Percentiles rank a stretch among this genome's conserved stretches.
Evolutionary conservation across 2,329 filamentous ascomycete species (phyloP).

Genomic region (Colletotrichum gloeosporioides): DNA sequence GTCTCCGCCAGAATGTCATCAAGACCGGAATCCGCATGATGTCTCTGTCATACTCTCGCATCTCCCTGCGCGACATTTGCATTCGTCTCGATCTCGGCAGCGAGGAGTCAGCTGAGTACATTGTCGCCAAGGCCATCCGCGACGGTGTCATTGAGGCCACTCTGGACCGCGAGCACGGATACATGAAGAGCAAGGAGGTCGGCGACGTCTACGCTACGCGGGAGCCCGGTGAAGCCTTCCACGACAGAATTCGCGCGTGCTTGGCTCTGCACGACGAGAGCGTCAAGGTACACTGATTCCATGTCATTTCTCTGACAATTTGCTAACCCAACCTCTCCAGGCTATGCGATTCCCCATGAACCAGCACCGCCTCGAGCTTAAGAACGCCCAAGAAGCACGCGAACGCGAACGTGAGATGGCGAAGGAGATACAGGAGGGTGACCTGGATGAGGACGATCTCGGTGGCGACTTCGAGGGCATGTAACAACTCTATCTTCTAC

Average conservation of each 20-base stretch:
- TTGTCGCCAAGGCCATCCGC: constrained; percentile 97
- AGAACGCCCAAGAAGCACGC: constrained; percentile 97
- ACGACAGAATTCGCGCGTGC: constrained; percentile 93
- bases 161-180: constrained; percentile 90
- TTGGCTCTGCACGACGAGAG: constrained; percentile 94
- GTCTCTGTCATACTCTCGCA: constrained; percentile 96
- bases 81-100: constrained; percentile 91
- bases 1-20: constrained; percentile 97
- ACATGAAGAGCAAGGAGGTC: constrained; percentile 98
- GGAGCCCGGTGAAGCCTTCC: constrained; percentile 96
- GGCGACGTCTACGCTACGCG: constrained; percentile 95
- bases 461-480: constrained; percentile 96
- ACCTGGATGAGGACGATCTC: constrained; percentile 95
- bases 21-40: constrained; percentile 99
- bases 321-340: constrained; percentile 48
- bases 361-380: constrained; percentile 94
- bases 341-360: constrained; percentile 99
- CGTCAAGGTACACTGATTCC: constrained; percentile 73
- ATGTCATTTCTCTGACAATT: neutral
- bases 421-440: constrained; percentile 98
- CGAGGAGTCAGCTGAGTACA: constrained; percentile 98
- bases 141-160: constrained; percentile 97
- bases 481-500: constrained; percentile 52
- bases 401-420: constrained; percentile 96
- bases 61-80: constrained; percentile 96